phyloP scores from a whole-genome alignment of 352 stramenopile genomes.

The Bremia lactucae region DNA sequence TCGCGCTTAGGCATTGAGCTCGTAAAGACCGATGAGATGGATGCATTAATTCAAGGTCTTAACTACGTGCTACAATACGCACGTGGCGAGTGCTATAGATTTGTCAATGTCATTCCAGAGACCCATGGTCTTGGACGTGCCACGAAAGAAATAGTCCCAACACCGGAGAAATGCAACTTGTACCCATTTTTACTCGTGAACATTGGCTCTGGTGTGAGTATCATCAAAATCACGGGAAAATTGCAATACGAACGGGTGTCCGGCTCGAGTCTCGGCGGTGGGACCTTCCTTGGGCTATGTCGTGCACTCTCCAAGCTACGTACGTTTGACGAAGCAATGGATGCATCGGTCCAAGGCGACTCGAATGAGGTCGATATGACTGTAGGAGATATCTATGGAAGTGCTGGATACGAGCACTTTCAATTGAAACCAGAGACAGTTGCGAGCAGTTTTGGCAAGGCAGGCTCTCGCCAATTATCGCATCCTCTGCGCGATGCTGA shows the following conservation, averaged over 20 bases:
- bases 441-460: slow-evolving; percentile 96
- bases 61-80: slow-evolving; percentile 92
- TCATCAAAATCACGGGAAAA: slow-evolving; percentile 87
- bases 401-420: slow-evolving; percentile 80
- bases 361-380: slow-evolving; percentile 89
- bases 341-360: slow-evolving; percentile 52
- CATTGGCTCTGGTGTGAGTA: slow-evolving; percentile 96
- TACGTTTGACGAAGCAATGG: slow-evolving; percentile 74
- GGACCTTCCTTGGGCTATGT: slow-evolving; percentile 95
- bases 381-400: slow-evolving; percentile 97
- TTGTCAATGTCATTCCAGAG: slow-evolving; percentile 66
- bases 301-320: slow-evolving; percentile 83
- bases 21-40: slow-evolving; percentile 92
- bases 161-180: slow-evolving; percentile 30
- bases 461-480: slow-evolving; percentile 25
- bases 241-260: slow-evolving; percentile 92
- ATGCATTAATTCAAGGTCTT: slow-evolving; percentile 93
- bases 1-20: slow-evolving; percentile 88
- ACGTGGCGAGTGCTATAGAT: slow-evolving; percentile 93
- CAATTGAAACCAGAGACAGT: slow-evolving; percentile 79
- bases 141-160: slow-evolving; percentile 56
- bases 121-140: slow-evolving; percentile 44
- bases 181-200: slow-evolving; percentile 97
- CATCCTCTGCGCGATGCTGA: slow-evolving; percentile 83
- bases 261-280: slow-evolving; percentile 93